These are phyloP conservation scores for Mallotus nudiflorus DNA, from an alignment of 345 rosid species.

Conservation along the genomic window DNA sequence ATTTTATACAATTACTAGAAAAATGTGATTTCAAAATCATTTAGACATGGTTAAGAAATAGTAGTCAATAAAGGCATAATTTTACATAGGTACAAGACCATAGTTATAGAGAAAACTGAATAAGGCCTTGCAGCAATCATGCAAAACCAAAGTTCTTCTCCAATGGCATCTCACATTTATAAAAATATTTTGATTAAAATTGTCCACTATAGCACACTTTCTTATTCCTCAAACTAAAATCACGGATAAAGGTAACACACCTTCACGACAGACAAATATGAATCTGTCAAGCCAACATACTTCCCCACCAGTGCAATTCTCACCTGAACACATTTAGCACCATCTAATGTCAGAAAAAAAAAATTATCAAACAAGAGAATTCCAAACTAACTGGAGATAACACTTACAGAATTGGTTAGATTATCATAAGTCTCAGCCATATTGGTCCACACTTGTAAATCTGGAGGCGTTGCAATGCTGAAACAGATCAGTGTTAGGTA, in stretches of 20 bases:
- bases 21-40: not conserved
- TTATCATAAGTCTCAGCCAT: conserved; percentile 40
- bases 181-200: not conserved
- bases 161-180: not conserved
- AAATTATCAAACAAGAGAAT: conserved; percentile 19
- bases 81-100: not conserved
- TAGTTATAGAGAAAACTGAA: not conserved
- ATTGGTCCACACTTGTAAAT: conserved; percentile 37
- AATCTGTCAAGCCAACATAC: conserved; percentile 41
- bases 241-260: conserved; percentile 8
- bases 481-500: conserved; percentile 32
- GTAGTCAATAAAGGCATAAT: not conserved
- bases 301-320: conserved; percentile 42
- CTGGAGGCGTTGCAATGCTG: conserved; percentile 31
- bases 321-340: conserved; percentile 30
- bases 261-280: conserved; percentile 38
- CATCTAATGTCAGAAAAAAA: conserved; percentile 23
- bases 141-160: not conserved
- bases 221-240: conserved; percentile 2
- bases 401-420: conserved; percentile 49
- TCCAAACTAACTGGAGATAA: conserved; percentile 10
- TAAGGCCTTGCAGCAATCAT: not conserved
- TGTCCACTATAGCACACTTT: not conserved
- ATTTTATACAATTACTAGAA: not conserved
- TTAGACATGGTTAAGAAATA: not conserved